Percentiles rank a stretch among this genome's conserved stretches.
Conservation (phyloP, 2,329 filamentous ascomycete genomes). For the Berkeleyomyces basicola region DNA sequence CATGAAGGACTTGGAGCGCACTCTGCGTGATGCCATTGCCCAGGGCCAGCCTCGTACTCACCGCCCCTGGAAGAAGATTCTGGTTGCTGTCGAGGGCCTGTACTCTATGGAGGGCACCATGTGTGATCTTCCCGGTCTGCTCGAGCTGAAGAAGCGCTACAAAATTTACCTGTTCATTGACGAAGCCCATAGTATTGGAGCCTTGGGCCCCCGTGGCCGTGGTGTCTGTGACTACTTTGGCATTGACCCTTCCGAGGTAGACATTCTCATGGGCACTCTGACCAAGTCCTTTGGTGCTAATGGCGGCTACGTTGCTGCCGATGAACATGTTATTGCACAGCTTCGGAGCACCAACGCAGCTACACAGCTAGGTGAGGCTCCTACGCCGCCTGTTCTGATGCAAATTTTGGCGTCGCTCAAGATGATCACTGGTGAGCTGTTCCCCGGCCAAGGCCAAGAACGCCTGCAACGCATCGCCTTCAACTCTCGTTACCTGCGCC, state of each 20-base stretch:
- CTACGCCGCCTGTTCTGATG: conserved; percentile 71
- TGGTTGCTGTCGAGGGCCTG: conserved; percentile 88
- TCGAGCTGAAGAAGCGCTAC: conserved; percentile 83
- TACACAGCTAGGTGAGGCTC: conserved; percentile 73
- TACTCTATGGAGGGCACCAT: conserved; percentile 99
- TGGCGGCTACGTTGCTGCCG: conserved; percentile 82
- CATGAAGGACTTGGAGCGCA: conserved; percentile 70
- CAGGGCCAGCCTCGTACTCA: conserved; percentile 97
- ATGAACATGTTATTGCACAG: conserved; percentile 85
- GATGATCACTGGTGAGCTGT: conserved; percentile 76
- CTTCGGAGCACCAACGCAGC: conserved; percentile 73
- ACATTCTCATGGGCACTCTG: conserved; percentile 94
- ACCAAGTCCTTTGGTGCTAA: conserved; percentile 98
- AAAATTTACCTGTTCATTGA: conserved; percentile 94
- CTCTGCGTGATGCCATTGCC: conserved; percentile 80
- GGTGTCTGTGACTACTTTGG: conserved; percentile 97
- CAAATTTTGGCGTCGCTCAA: conserved; percentile 78
- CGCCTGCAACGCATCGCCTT: conserved; percentile 90
- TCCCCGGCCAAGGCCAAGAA: conserved; percentile 86
- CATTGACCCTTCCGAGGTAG: conserved; percentile 71
- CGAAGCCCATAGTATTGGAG: conserved; percentile 90
- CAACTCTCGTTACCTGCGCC: conserved; percentile 94
- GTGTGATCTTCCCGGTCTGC: conserved; percentile 84
- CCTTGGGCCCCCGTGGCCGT: conserved; percentile 70
- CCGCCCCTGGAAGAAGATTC: conserved; percentile 96